Percentiles rank a stretch among this genome's conserved stretches.
These are phyloP conservation scores for Tilletia caries DNA, from an alignment of 1,284 basidiomycete genomes.

Conservation along the genomic window DNA sequence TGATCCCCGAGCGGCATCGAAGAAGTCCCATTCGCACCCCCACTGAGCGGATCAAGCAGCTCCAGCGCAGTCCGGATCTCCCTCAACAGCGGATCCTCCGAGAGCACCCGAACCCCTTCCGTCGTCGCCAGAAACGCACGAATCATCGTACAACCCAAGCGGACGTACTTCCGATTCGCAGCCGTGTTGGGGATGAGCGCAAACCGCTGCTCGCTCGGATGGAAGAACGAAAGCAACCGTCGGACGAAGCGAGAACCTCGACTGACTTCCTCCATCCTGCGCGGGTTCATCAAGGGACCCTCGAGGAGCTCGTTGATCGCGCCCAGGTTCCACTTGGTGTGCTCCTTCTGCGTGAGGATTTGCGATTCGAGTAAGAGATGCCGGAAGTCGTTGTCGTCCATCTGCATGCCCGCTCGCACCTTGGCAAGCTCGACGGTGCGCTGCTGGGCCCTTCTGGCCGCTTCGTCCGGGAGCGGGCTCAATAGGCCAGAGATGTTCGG, in stretches of 20 bases:
- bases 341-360: slow-evolving; percentile 83
- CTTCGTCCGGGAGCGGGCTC: background rate
- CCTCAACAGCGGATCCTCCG: slow-evolving; percentile 79
- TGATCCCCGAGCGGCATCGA: slow-evolving; percentile 57
- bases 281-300: slow-evolving; percentile 83
- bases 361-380: slow-evolving; percentile 54
- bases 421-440: slow-evolving; percentile 85
- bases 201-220: slow-evolving; percentile 82
- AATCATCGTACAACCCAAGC: slow-evolving; percentile 65
- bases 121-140: slow-evolving; percentile 76
- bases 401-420: slow-evolving; percentile 77
- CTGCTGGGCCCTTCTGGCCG: slow-evolving; percentile 53
- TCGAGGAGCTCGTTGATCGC: slow-evolving; percentile 83
- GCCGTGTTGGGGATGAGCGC: slow-evolving; percentile 70
- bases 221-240: slow-evolving; percentile 83
- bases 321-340: slow-evolving; percentile 89
- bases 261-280: slow-evolving; percentile 92
- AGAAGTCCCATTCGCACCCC: slow-evolving; percentile 8
- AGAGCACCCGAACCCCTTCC: slow-evolving; percentile 78
- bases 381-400: slow-evolving; percentile 50
- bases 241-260: slow-evolving; percentile 82
- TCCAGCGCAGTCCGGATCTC: slow-evolving; percentile 85
- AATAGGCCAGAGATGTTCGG: background rate
- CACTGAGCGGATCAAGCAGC: slow-evolving; percentile 80
- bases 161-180: slow-evolving; percentile 49